These are phyloP conservation scores for Nelumbo lutea DNA, from an alignment of 164 flowering plant species.

Conservation along the genomic window DNA sequence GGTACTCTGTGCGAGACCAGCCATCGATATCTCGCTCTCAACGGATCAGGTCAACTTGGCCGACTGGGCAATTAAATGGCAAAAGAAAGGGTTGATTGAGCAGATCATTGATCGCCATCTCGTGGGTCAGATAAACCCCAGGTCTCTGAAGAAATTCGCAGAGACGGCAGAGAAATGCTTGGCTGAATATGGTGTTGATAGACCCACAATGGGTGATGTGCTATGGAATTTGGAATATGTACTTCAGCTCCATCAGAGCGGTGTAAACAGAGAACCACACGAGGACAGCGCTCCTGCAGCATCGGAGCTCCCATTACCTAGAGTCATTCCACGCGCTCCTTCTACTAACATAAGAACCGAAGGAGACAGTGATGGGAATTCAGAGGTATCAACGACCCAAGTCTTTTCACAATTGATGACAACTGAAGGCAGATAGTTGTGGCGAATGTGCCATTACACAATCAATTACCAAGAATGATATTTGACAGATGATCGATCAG, in stretches of 20 bases:
- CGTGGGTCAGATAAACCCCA: conserved; percentile 39
- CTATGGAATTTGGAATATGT: conserved; percentile 70
- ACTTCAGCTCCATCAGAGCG: conserved; percentile 60
- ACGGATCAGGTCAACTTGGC: conserved; percentile 70
- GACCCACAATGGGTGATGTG: conserved; percentile 83
- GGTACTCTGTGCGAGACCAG: conserved; percentile 72
- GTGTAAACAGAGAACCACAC: conserved; percentile 21
- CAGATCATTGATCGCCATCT: conserved; percentile 53
- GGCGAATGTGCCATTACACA: neutral
- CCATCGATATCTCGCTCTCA: conserved; percentile 50
- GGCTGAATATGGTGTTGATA: conserved; percentile 70
- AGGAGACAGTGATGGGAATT: conserved; percentile 22
- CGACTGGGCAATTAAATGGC: conserved; percentile 70
- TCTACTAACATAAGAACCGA: conserved; percentile 11
- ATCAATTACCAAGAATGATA: neutral
- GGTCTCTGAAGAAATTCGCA: conserved; percentile 48
- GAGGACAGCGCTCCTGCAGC: conserved; percentile 16
- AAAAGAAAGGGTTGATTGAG: conserved; percentile 47
- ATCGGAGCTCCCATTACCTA: conserved; percentile 16
- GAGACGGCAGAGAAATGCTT: conserved; percentile 76
- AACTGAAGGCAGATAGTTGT: conserved; percentile 54
- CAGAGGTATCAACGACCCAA: conserved; percentile 35
- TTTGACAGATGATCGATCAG: neutral
- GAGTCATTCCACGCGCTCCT: conserved; percentile 21
- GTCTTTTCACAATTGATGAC: conserved; percentile 71